A percentile compares a stretch with the other conserved stretches of the same genome.
phyloP scores from a whole-genome alignment of 805 yeast genomes.

The Candida xyloterini region DNA sequence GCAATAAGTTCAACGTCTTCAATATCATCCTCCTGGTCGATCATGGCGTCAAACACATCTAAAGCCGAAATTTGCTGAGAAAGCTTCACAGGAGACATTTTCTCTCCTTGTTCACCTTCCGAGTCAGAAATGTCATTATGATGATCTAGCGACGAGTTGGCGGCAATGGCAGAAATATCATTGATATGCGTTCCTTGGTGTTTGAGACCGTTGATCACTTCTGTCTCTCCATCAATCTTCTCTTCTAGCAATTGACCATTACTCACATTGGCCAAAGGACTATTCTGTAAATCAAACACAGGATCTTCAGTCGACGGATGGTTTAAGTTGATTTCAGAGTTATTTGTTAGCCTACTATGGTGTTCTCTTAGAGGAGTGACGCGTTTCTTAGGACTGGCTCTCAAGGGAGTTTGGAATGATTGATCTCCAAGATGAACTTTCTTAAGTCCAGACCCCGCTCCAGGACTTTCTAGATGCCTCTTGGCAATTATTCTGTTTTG shows the following conservation, averaged over 20 bases:
- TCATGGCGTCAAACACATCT: constrained; percentile 22
- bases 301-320: constrained; percentile 14
- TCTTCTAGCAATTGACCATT: constrained; percentile 26
- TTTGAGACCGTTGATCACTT: constrained; percentile 22
- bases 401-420: constrained; percentile 24
- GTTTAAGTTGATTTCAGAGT: constrained; percentile 19
- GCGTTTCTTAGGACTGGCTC: constrained; percentile 7
- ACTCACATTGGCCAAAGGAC: constrained; percentile 34
- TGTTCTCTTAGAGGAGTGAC: constrained; percentile 25
- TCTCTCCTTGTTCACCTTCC: constrained; percentile 17
- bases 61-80: constrained; percentile 19
- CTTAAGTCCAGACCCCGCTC: constrained; percentile 3
- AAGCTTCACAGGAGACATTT: constrained; percentile 27
- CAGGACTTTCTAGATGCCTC: constrained; percentile 15
- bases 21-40: constrained; percentile 20
- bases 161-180: constrained; percentile 24
- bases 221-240: constrained; percentile 27
- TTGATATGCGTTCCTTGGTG: constrained; percentile 12
- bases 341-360: constrained; percentile 24
- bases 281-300: constrained; percentile 22
- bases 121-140: constrained; percentile 9
- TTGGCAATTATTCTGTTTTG: constrained; percentile 18
- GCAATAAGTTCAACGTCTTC: constrained; percentile 12
- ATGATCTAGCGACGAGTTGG: constrained; percentile 20
- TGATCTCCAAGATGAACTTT: constrained; percentile 14